Base-by-base conservation (phyloP, 495 filamentous ascomycete species). In the Sordaria brevicollis region DNA sequence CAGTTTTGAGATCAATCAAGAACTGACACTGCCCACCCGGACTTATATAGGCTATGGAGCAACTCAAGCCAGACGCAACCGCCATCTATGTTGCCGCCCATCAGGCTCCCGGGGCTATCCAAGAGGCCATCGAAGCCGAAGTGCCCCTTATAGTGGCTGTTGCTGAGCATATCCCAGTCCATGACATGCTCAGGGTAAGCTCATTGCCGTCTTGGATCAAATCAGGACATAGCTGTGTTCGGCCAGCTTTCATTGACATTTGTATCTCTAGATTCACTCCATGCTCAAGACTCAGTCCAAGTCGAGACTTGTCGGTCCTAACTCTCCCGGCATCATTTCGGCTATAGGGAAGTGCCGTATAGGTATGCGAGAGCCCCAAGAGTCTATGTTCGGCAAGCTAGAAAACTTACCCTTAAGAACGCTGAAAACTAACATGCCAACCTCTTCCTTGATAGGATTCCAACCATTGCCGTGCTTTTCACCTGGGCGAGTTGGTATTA, bases 241-340 rank as follows among this genome's bases (percentile, higher is more conserved):
- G 36, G 8, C n/a, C 11, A 11, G 70, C 37, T 5, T 65, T 19
- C 70, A 65, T 67, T 76, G n/a, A 75, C 65, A 38, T n/a, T 67
- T 36, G 29, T 25, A 43, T 43, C 5, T 69, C 31, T 54, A 83
- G 81, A 88, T 96, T 65, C 88, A 92, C 68, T 90, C 88, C 1
- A 92, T 96, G 35, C 83, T 97, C 0, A 86, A 88, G 70, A 91
- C 91, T 0, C 94, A 97, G 76, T 92, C 89, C 2, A 91, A 86
- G 71, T 94, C 89, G 4, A 85, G 93, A 37, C 84, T 97, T 0
- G 90, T 97, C 3, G 93, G 93, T 10, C 89, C 93, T 4, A 97
- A 97, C 74, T 91, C 89, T 19, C 92, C 94, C 0, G 93, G 94
- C 0, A 95, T 97, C 67, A 94, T 97, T 49, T 93, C 93, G 19